Percentiles rank a stretch among this genome's conserved stretches.
phyloP scores from a whole-genome alignment of 208 protist species.

The Acanthamoeba royreba region DNA sequence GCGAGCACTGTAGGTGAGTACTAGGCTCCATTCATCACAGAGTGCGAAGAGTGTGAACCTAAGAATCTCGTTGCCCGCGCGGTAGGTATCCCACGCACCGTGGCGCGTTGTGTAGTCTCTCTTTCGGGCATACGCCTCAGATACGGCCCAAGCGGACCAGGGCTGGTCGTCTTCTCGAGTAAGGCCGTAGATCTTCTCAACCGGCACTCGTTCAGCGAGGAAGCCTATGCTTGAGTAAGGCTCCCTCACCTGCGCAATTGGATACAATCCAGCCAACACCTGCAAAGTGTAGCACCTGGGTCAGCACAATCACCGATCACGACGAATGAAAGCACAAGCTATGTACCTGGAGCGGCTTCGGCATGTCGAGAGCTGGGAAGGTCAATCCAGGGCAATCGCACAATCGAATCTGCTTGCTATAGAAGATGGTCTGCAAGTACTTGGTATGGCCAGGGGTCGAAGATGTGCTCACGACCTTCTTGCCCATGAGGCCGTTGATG shows the following conservation, averaged over 20 bases:
- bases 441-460: constrained; percentile 96
- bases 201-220: constrained; percentile 86
- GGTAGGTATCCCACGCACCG: constrained; percentile 9
- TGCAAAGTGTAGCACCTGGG: constrained; percentile 69
- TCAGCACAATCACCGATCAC: neutral
- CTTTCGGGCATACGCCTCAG: neutral
- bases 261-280: constrained; percentile 92
- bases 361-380: constrained; percentile 39
- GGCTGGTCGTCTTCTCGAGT: constrained; percentile 41
- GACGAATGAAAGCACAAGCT: neutral
- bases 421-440: constrained; percentile 93
- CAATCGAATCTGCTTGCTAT: constrained; percentile 86
- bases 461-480: constrained; percentile 92
- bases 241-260: constrained; percentile 95
- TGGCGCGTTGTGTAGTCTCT: constrained; percentile 26
- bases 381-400: constrained; percentile 91
- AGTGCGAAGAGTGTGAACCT: neutral
- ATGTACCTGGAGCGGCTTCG: neutral
- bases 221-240: constrained; percentile 90
- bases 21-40: neutral
- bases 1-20: constrained; percentile 79
- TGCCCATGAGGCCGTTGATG: constrained; percentile 93
- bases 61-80: neutral
- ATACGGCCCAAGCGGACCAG: constrained; percentile 18
- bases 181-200: constrained; percentile 90